Percentiles rank a stretch among this genome's conserved stretches.
These are phyloP conservation scores for Periconia sp. DNA, from an alignment of 2,329 filamentous ascomycete species.

Conservation along the genomic window DNA sequence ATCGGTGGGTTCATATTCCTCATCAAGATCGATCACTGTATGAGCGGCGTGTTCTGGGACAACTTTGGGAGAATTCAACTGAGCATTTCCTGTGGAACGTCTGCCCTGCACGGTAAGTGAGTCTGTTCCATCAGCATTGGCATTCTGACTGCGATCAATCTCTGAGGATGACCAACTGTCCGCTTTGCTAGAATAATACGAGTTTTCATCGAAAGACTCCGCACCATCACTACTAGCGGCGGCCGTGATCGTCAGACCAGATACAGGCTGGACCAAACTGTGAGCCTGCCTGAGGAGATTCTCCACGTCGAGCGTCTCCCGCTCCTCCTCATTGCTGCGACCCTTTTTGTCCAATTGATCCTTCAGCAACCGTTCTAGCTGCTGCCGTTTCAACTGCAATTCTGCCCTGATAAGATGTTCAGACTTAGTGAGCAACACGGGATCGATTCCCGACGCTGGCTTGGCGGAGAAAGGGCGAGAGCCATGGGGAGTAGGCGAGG, in stretches of 20 bases:
- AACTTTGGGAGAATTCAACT: conserved; percentile 20
- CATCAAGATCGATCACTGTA: conserved; percentile 40
- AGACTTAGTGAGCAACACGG: conserved; percentile 83
- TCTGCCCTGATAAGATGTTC: conserved; percentile 82
- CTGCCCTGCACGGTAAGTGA: conserved; percentile 31
- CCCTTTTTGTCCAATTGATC: conserved; percentile 70
- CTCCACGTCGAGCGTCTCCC: conserved; percentile 46
- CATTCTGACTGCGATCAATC: conserved; percentile 30
- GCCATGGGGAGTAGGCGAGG: conserved; percentile 21
- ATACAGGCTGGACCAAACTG: conserved; percentile 69
- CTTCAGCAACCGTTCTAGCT: conserved; percentile 74
- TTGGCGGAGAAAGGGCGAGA: conserved; percentile 41
- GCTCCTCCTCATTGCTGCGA: conserved; percentile 54
- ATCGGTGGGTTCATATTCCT: conserved; percentile 43
- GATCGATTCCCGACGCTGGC: conserved; percentile 68
- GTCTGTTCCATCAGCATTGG: conserved; percentile 33
- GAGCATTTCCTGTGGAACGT: conserved; percentile 11
- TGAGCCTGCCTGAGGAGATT: conserved; percentile 60
- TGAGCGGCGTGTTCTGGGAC: conserved; percentile 17
- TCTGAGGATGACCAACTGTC: conserved; percentile 71
- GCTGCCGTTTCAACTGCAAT: conserved; percentile 75
- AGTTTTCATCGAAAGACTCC: conserved; percentile 90
- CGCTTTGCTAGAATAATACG: conserved; percentile 90
- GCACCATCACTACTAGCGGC: conserved; percentile 66
- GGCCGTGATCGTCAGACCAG: conserved; percentile 56